Conservation (phyloP, 1,139 yeast genomes). For the Kodamaea arcana region DNA sequence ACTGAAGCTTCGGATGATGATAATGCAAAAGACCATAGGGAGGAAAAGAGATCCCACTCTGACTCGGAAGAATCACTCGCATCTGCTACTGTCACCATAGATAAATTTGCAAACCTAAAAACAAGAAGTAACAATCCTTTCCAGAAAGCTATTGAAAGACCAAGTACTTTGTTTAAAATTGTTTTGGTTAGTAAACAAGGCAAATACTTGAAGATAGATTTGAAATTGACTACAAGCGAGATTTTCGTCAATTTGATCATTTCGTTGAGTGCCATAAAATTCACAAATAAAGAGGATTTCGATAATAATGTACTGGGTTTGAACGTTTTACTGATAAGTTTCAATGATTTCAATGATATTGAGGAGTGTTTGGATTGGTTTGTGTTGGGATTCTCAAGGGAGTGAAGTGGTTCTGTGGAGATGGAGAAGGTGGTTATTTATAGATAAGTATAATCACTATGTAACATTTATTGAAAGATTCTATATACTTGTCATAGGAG, state of each 20-base stretch:
- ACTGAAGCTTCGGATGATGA: too few relatives aligned
- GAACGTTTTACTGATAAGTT: conserved; percentile 42
- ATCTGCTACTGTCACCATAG: conserved; percentile 12
- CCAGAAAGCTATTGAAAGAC: conserved; percentile 37
- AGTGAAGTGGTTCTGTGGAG: too few relatives aligned
- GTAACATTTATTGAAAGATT: too few relatives aligned
- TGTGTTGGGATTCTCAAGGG: conserved; percentile 35
- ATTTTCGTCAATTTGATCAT: conserved; percentile 38
- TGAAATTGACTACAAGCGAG: conserved; percentile 39
- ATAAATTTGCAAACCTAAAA: conserved; percentile 25
- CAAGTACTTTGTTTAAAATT: conserved; percentile 25
- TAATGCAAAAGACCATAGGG: conserved; percentile 16
- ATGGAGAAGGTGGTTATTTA: too few relatives aligned
- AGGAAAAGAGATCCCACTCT: too few relatives aligned
- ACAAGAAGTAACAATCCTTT: conserved; percentile 28
- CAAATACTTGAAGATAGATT: conserved; percentile 22
- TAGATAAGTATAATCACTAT: too few relatives aligned
- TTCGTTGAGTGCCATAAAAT: conserved; percentile 29
- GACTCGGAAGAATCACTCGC: too few relatives aligned
- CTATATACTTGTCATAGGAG: too few relatives aligned
- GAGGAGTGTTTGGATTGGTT: conserved; percentile 69
- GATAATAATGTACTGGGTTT: conserved; percentile 30
- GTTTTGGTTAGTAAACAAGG: conserved; percentile 11
- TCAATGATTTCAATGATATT: conserved; percentile 58
- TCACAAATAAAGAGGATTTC: conserved; percentile 27